These are phyloP conservation scores for Phytopythium ostracodes DNA, from an alignment of 352 stramenopile species.

Conservation along the genomic window DNA sequence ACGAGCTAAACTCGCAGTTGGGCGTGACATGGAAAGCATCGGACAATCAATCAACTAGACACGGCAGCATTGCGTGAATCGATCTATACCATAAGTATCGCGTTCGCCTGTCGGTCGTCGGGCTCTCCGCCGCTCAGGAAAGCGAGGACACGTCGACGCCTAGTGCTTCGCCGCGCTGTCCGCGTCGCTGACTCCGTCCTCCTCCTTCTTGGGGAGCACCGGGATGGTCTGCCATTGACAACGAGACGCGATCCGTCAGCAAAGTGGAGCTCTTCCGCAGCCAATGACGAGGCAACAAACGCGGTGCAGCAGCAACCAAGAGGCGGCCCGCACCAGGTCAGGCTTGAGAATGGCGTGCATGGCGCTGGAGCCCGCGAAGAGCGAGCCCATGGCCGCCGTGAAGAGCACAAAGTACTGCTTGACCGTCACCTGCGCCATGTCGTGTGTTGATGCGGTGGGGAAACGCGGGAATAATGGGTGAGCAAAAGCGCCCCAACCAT, in stretches of 20 bases:
- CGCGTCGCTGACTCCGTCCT: slow-evolving; percentile 9
- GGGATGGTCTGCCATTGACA: slow-evolving; percentile 41
- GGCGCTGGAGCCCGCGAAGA: slow-evolving; percentile 79
- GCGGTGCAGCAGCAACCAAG: background rate
- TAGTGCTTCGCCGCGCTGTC: background rate
- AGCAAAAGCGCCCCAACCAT: no score
- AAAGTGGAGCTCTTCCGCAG: background rate
- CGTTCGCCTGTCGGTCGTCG: background rate
- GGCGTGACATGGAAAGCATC: background rate
- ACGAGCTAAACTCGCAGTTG: background rate
- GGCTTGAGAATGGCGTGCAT: slow-evolving; percentile 84
- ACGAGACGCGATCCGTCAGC: background rate
- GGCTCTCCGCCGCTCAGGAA: background rate
- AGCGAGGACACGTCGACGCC: background rate
- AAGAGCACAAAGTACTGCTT: slow-evolving; percentile 81
- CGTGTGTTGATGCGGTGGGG: slow-evolving; percentile 1
- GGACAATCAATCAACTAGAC: background rate
- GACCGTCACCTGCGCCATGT: slow-evolving; percentile 50
- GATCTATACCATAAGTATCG: background rate
- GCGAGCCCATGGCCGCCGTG: slow-evolving; percentile 61
- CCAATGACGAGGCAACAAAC: background rate
- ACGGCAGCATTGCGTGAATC: background rate
- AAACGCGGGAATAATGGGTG: slow-evolving; percentile 1
- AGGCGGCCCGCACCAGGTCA: slow-evolving; percentile 47
- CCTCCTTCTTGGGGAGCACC: slow-evolving; percentile 14